Evolutionary conservation across 1,284 basidiomycete species (phyloP), one percentile per base, ranked within the genome.

Genomic region (Somion occarium): DNA sequence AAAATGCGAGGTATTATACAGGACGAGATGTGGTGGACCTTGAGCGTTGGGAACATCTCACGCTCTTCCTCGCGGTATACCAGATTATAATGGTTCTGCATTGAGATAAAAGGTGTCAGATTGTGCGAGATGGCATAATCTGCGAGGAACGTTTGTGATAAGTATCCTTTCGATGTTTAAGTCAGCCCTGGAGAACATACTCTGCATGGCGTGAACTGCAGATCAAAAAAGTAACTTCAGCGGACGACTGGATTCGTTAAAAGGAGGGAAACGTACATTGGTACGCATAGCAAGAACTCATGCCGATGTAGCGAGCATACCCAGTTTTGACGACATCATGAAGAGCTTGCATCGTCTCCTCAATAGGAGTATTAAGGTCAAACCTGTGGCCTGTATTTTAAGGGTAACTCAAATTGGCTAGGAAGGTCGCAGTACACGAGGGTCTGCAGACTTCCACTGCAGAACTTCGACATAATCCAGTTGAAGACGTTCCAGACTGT

Each of bases 1-100:
- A n/a, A n/a, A n/a, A n/a, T 5, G 19, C 23, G 20, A 22, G 11
- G 34, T 11, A 11, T 11, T 11, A 37, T 37, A 37, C n/a, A 11
- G 11, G 34, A n/a, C 7, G 46, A 18, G 3, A n/a, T n/a, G n/a
- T 1, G n/a, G n/a, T 15, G 15, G 15, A 59, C 61, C 52, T 60
- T 59, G 19, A 64, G 51, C 2, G 60, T 57, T 22, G 74, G 74
- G 47, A 72, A 68, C 73, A 78, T 76, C 62, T 78, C 75, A 13
- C 73, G 60, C 56, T 73, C 73, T 54, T 75, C 73, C 55, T 78
- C 75, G 37, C 75, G 66, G 52, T 78, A 78, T 13, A 68, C 39
- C n/a, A 68, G 50, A 9, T 53, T 64, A 52, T 70, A 64, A 46
- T 68, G 73, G 59, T 75, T 74, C 56, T 80, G 78, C 77, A 79